A percentile compares a stretch with the other conserved stretches of the same genome.
phyloP scores from a whole-genome alignment of 1,284 basidiomycete species.

The Sporisorium graminicola region DNA sequence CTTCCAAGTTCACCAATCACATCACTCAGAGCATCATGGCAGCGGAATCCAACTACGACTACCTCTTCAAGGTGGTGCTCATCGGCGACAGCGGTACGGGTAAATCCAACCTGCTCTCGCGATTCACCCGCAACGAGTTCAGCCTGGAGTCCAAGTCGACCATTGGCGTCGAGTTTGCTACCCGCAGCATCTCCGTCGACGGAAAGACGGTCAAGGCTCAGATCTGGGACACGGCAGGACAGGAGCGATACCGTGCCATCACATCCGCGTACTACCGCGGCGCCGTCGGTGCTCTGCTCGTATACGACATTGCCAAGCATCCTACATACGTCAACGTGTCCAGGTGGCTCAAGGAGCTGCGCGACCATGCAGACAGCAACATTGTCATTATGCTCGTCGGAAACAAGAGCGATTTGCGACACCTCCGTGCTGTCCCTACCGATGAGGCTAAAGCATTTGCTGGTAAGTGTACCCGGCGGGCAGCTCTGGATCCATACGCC shows the following conservation, averaged over 20 bases:
- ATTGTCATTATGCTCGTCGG: slow-evolving; percentile 74
- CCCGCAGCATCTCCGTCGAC: slow-evolving; percentile 92
- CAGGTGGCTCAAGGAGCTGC: slow-evolving; percentile 97
- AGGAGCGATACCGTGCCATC: slow-evolving; percentile 98
- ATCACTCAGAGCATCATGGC: slow-evolving; percentile 46
- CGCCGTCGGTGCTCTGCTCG: slow-evolving; percentile 78
- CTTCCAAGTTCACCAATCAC: not conserved
- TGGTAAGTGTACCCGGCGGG: slow-evolving; percentile 39
- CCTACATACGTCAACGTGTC: slow-evolving; percentile 94
- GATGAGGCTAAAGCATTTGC: slow-evolving; percentile 74
- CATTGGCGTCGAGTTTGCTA: slow-evolving; percentile 99
- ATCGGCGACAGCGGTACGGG: slow-evolving; percentile 99
- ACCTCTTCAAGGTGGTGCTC: slow-evolving; percentile 76
- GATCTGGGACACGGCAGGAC: slow-evolving; percentile 98
- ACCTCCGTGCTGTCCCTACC: slow-evolving; percentile 93
- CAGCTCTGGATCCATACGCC: not conserved
- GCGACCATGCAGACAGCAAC: slow-evolving; percentile 74
- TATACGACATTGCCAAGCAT: slow-evolving; percentile 78
- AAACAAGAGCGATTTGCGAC: slow-evolving; percentile 96
- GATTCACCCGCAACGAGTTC: slow-evolving; percentile 98
- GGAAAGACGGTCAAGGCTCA: slow-evolving; percentile 98
- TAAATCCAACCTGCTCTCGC: slow-evolving; percentile 77
- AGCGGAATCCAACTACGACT: slow-evolving; percentile 68
- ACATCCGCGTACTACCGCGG: slow-evolving; percentile 97
- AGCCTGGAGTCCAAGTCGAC: slow-evolving; percentile 95